A percentile compares a stretch with the other conserved stretches of the same genome.
Conservation (phyloP, 352 stramenopile genomes). For the Globisporangium carolinianum region DNA sequence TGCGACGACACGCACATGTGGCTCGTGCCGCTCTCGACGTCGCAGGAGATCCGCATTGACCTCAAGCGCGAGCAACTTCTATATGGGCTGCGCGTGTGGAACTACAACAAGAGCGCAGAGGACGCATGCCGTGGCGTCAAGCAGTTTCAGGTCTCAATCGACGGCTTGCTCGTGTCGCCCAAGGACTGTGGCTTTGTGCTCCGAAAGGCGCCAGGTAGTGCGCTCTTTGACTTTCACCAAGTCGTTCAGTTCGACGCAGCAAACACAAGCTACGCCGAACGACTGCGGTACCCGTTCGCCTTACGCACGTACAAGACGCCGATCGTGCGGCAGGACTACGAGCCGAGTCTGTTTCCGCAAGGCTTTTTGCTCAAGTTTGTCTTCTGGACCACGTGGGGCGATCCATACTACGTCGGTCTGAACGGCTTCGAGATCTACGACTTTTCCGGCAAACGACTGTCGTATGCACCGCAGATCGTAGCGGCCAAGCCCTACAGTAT, state of each 20-base stretch:
- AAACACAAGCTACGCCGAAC: slow-evolving; percentile 22
- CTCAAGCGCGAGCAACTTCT: slow-evolving; percentile 44
- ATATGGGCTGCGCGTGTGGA: slow-evolving; percentile 69
- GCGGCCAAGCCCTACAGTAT: slow-evolving; percentile 55
- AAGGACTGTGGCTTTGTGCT: slow-evolving; percentile 51
- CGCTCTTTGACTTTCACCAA: slow-evolving; percentile 71
- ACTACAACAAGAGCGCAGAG: slow-evolving; percentile 80
- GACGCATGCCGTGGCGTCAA: slow-evolving; percentile 67
- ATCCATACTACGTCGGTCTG: slow-evolving; percentile 79
- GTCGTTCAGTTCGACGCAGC: slow-evolving; percentile 33
- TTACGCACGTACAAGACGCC: slow-evolving; percentile 61
- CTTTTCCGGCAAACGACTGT: slow-evolving; percentile 32
- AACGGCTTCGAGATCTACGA: slow-evolving; percentile 82
- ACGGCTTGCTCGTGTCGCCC: slow-evolving; percentile 45
- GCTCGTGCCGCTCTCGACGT: slow-evolving; percentile 63
- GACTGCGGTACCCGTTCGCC: slow-evolving; percentile 34
- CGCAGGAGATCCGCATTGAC: slow-evolving; percentile 47
- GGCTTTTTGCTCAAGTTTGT: slow-evolving; percentile 84
- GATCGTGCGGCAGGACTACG: slow-evolving; percentile 81
- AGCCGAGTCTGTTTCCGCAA: slow-evolving; percentile 70
- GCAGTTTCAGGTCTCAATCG: slow-evolving; percentile 39
- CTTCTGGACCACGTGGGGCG: slow-evolving; percentile 75
- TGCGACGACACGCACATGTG: slow-evolving; percentile 89
- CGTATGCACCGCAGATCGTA: slow-evolving; percentile 24
- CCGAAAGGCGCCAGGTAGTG: slow-evolving; percentile 70